These are phyloP conservation scores for Blastocrithidia nonstop DNA, from an alignment of 208 protist species.

Conservation along the genomic window DNA sequence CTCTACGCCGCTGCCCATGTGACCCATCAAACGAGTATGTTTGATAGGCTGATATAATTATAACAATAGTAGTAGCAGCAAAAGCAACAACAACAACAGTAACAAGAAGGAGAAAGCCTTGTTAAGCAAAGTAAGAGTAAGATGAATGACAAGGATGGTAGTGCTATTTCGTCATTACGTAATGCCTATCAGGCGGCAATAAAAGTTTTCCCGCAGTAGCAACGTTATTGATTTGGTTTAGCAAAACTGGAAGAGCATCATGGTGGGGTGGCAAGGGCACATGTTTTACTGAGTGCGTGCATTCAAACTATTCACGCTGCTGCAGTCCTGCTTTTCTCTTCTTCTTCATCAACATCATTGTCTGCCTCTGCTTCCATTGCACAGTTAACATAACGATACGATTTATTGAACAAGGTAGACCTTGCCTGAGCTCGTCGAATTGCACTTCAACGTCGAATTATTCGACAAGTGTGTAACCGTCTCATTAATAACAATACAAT, in stretches of 20 bases:
- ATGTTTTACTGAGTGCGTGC: constrained; percentile 38
- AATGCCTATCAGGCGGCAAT: constrained; percentile 39
- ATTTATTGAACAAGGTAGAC: constrained; percentile 47
- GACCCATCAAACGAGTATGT: constrained; percentile 16
- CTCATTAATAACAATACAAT: too few species aligned
- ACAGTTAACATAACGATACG: constrained; percentile 60
- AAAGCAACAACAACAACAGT: not conserved
- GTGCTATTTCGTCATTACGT: constrained; percentile 8
- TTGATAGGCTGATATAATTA: constrained; percentile 18
- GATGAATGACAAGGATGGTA: not conserved
- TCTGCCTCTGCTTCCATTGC: too few species aligned
- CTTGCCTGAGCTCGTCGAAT: constrained; percentile 43
- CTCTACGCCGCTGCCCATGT: constrained; percentile 37
- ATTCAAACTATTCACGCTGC: constrained; percentile 29
- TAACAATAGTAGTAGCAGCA: constrained; percentile 17
- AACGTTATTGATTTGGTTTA: constrained; percentile 46
- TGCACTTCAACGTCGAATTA: constrained; percentile 34
- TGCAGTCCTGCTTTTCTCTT: constrained; percentile 12
- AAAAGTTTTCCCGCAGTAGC: constrained; percentile 36
- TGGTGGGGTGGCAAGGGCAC: constrained; percentile 24
- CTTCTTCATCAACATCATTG: too few species aligned
- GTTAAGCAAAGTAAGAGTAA: too few species aligned
- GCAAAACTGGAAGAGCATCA: constrained; percentile 63
- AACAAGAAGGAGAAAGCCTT: too few species aligned
- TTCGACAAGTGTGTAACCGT: too few species aligned